A percentile compares a stretch with the other conserved stretches of the same genome.
Evolutionary conservation across 306 rosid genomes (phyloP).

Genomic region (Quercus agrifolia): DNA sequence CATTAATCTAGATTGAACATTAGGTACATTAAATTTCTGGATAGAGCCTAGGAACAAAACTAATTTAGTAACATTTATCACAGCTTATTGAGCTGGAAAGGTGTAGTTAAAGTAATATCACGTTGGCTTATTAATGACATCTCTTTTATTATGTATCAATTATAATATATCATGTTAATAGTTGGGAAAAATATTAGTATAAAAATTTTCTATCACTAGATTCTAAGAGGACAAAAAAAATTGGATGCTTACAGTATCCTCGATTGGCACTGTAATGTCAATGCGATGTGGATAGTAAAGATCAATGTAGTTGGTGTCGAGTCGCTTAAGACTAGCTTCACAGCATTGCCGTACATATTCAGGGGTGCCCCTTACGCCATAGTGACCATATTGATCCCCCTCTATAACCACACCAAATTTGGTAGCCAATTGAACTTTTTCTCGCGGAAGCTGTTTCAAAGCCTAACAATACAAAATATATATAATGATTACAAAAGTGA

Average conservation of each 20-base stretch:
- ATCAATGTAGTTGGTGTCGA: conserved; percentile 48
- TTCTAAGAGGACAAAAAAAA: background rate
- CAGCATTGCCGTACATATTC: conserved; percentile 60
- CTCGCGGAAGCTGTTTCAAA: conserved; percentile 65
- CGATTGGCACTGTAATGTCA: conserved; percentile 65
- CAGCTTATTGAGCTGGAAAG: too few species aligned
- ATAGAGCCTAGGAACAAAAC: too few species aligned
- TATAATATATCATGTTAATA: too few species aligned
- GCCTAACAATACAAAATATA: conserved; percentile 38
- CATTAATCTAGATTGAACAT: background rate
- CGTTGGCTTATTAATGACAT: too few species aligned
- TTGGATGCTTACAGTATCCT: conserved; percentile 59
- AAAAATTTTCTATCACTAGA: too few species aligned
- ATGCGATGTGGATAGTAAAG: conserved; percentile 55
- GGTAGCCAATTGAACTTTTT: conserved; percentile 62
- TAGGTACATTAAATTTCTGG: background rate
- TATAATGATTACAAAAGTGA: background rate
- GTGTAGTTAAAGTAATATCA: too few species aligned
- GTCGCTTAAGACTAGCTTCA: conserved; percentile 62
- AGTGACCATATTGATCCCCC: conserved; percentile 10
- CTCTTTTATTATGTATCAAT: too few species aligned
- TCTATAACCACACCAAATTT: conserved; percentile 50
- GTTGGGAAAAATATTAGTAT: too few species aligned
- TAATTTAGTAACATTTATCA: too few species aligned
- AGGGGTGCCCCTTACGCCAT: conserved; percentile 48